A percentile compares a stretch with the other conserved stretches of the same genome.
Conservation (phyloP, 208 protist species). For the Leishmania tarentolae region DNA sequence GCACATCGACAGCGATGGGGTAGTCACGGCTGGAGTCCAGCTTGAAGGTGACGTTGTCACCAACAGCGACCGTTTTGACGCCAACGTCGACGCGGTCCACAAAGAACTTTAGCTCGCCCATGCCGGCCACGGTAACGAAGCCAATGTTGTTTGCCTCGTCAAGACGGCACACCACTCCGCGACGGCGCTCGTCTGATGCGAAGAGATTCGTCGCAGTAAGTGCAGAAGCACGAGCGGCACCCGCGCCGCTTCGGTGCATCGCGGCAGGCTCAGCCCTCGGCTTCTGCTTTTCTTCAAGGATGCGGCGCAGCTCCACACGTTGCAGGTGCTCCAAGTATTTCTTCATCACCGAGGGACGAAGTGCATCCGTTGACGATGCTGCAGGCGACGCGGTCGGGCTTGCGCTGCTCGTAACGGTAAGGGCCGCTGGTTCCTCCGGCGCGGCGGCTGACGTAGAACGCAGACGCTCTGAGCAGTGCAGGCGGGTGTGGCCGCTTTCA, state of each 20-base stretch:
- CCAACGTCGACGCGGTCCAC: constrained; percentile 82
- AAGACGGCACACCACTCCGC: constrained; percentile 69
- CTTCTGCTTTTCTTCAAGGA: constrained; percentile 71
- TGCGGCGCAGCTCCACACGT: constrained; percentile 68
- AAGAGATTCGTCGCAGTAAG: constrained; percentile 12
- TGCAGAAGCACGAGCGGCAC: background rate
- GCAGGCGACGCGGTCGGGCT: background rate
- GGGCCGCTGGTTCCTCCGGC: background rate
- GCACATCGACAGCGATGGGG: constrained; percentile 80
- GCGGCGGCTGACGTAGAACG: background rate
- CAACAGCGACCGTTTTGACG: constrained; percentile 66
- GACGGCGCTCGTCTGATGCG: constrained; percentile 66
- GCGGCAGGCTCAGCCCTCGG: constrained; percentile 9
- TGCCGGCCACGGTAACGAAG: constrained; percentile 65
- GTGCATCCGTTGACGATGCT: background rate
- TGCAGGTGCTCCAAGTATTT: constrained; percentile 68
- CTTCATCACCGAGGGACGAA: constrained; percentile 26
- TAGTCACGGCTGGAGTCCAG: constrained; percentile 81
- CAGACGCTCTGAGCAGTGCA: constrained; percentile 33
- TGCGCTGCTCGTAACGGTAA: background rate
- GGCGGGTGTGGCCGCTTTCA: constrained; percentile 62
- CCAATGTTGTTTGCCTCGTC: constrained; percentile 74
- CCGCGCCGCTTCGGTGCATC: constrained; percentile 8
- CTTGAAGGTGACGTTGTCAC: constrained; percentile 77
- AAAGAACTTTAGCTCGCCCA: constrained; percentile 87